Evolutionary conservation across 225 moss, liverwort and hornwort genomes (phyloP), one percentile per base, ranked within the genome.

Genomic region (Ulota crispa): DNA sequence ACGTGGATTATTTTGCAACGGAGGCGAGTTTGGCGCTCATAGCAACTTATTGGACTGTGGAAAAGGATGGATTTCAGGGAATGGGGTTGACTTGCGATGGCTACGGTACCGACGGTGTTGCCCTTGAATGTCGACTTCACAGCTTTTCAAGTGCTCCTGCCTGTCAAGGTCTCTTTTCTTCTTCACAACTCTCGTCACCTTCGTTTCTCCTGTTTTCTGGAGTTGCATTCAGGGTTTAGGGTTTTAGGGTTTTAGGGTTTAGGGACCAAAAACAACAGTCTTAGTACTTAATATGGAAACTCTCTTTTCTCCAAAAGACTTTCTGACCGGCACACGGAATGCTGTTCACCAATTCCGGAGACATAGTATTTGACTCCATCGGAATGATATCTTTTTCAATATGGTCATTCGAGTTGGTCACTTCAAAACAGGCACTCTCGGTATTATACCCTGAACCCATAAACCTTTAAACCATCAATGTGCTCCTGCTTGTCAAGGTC

Each of bases 71-170:
- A 50, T 18, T 72, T 68, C 2, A 12, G 54, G 39, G 21, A 63
- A 19, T 78, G 81, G 16, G 13, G 34, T 14, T 28, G 10, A 18
- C 16, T 55, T 5, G 23, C 23, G 3, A 87, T 85, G 85, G 86
- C 89, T n/a, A 70, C 74, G 28, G 77, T 52, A 12, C 85, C 89
- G 55, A 86, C 86, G 64, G 82, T 90, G 70, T 68, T 88, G 88
- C 88, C 90, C 30, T 64, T 86, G 75, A 86, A 90, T 63, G 77
- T 59, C 26, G 68, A 74, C 7, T 84, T 90, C 84, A 86, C 88
- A 9, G 86, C 87, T 13, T 90, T 76, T 30, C 84, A 77, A 81
- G 79, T 90, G 2, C 82, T 88, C 79, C 30, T 90, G 39, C 84
- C 85, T 63, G 81, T 88, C 57, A 88, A 83, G 88, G 90, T 90